phyloP scores from a whole-genome alignment of 129 eudicot genomes.

The Mikania micrantha region DNA sequence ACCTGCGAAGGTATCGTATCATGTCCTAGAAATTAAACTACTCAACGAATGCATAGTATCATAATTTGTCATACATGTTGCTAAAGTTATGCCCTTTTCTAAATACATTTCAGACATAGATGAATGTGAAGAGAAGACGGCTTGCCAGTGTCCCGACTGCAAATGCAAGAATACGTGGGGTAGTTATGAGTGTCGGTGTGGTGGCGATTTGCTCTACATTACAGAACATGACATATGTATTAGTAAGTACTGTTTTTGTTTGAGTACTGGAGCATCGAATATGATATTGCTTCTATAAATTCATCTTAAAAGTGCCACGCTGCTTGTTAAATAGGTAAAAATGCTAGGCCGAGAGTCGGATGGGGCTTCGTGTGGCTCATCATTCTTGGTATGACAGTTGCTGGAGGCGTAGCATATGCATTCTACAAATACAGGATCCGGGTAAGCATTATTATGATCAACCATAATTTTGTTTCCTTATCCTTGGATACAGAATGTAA shows the following conservation, averaged over 20 bases:
- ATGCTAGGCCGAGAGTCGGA: slow-evolving; percentile 30
- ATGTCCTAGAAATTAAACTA: background rate
- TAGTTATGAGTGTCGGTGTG: slow-evolving; percentile 73
- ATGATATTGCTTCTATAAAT: background rate
- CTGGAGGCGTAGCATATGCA: slow-evolving; percentile 61
- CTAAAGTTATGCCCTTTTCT: background rate
- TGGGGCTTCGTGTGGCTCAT: slow-evolving; percentile 72
- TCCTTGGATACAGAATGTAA: too few relatives aligned
- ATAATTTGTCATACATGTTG: background rate
- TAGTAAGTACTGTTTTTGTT: slow-evolving; percentile 42
- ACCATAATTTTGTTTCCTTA: background rate
- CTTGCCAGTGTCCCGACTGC: slow-evolving; percentile 83
- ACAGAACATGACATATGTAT: slow-evolving; percentile 82
- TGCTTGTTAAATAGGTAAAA: slow-evolving; percentile 43
- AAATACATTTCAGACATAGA: slow-evolving; percentile 54
- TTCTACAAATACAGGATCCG: slow-evolving; percentile 87
- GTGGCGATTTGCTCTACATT: slow-evolving; percentile 59
- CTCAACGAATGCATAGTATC: background rate
- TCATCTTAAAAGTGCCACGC: background rate
- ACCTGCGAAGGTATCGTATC: slow-evolving; percentile 56
- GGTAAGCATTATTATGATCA: slow-evolving; percentile 28
- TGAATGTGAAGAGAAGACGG: slow-evolving; percentile 75
- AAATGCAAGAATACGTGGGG: slow-evolving; percentile 94
- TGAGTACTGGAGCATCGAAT: too few relatives aligned
- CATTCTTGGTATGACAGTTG: slow-evolving; percentile 56